A percentile compares a stretch with the other conserved stretches of the same genome.
Conservation (phyloP, 768 basidiomycete species). For the Tulasnella sp. region DNA sequence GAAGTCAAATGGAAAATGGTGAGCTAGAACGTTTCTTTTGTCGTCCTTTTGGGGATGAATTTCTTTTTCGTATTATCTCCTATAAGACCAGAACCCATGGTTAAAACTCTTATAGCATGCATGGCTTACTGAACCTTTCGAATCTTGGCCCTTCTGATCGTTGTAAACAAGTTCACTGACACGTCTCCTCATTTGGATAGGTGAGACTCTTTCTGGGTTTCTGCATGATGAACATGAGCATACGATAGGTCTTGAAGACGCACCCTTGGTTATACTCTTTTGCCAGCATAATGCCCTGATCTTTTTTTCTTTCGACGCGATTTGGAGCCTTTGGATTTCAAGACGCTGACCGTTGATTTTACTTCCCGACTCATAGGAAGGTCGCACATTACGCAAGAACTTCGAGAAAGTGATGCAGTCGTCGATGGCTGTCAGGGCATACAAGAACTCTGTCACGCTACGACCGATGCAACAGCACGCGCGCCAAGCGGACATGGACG, state of each 20-base stretch:
- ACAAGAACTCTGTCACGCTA: background rate
- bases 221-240: slow-evolving; percentile 22
- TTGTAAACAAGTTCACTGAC: slow-evolving; percentile 4
- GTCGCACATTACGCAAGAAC: slow-evolving; percentile 60
- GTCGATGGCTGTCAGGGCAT: slow-evolving; percentile 45
- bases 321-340: background rate
- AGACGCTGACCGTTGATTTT: slow-evolving; percentile 26
- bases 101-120: slow-evolving; percentile 26
- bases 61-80: slow-evolving; percentile 18
- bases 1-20: slow-evolving; percentile 66
- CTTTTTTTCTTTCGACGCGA: slow-evolving; percentile 42
- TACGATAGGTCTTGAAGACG: slow-evolving; percentile 95
- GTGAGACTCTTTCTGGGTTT: slow-evolving; percentile 5
- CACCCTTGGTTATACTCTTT: slow-evolving; percentile 52
- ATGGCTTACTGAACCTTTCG: slow-evolving; percentile 29
- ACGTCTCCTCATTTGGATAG: background rate
- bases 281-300: slow-evolving; percentile 49
- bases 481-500: slow-evolving; percentile 28
- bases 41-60: slow-evolving; percentile 38
- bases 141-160: background rate
- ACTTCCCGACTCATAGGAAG: slow-evolving; percentile 28
- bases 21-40: slow-evolving; percentile 5
- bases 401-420: slow-evolving; percentile 74
- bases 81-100: slow-evolving; percentile 20
- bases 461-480: background rate